Base-by-base conservation (phyloP, 2,329 filamentous ascomycete genomes). In the Aspergillus pseudonomiae region DNA sequence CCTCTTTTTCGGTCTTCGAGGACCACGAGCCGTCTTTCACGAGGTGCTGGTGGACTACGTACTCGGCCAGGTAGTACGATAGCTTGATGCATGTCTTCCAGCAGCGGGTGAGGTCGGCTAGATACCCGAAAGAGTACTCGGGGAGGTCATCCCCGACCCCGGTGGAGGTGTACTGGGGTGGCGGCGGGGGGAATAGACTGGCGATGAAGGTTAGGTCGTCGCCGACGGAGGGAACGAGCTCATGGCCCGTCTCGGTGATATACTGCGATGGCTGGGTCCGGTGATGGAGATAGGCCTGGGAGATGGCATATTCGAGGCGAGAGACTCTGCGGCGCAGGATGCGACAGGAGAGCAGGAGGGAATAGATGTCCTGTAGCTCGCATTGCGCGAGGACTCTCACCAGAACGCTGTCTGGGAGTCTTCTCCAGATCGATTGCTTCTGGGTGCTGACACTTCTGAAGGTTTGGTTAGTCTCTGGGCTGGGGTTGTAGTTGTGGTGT, bases 131-230 rank as follows among this genome's bases (percentile, higher is more conserved):
- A n/a, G 70, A 70, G 52, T 73, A 72, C n/a, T 70, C 65, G 14
- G 68, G 70, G 28, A 66, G 65, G 39, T 65, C 66, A n/a, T 70
- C 65, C 11, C 52, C 50, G 11, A 62, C 48, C 14, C 48, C 66
- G 11, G 58, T 62, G 19, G 56, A n/a, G 4, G 67, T 60, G 39
- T 74, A 74, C 11, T 70, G 65, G 24, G 72, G 71, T 28, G 72
- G 72, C 0, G 70, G 70, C 10, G 72, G 71, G 12, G 72, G 71
- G 6, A 73, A 74, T 21, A 74, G 57, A 16, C 68, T 65, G 1
- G 69, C 67, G 21, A 74, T 69, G 56, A 74, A 73, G 16, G 68
- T 65, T 14, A 74, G 57, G 19, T 73, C 70, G 55, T 73, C 69
- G 3, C 71, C 70, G 6, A 66, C 68, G 1, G 69, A 72, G 30